Percentiles rank a stretch among this genome's conserved stretches.
These are phyloP conservation scores for Iodosphaeria phyllophila DNA, from an alignment of 2,329 filamentous ascomycete genomes.

Conservation along the genomic window DNA sequence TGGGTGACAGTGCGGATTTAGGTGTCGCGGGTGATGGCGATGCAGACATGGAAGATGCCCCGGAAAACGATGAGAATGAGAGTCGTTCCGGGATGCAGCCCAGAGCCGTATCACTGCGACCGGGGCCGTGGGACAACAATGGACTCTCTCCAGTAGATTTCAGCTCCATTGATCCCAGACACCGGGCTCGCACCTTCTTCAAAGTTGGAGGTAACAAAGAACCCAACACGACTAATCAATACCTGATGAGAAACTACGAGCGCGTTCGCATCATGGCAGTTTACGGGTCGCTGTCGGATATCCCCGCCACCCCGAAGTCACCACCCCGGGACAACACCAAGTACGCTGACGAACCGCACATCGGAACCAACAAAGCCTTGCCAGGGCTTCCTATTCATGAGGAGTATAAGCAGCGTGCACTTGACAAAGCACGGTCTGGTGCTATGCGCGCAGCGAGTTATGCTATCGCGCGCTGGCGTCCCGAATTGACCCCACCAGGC, in stretches of 20 bases:
- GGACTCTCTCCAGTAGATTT: constrained; percentile 28
- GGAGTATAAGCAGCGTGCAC: constrained; percentile 28
- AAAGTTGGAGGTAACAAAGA: constrained; percentile 32
- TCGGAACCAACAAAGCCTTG: too few species aligned
- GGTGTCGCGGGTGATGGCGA: too few species aligned
- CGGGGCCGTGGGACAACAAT: constrained; percentile 33
- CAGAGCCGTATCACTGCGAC: constrained; percentile 26
- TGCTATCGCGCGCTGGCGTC: too few species aligned
- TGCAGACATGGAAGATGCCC: constrained; percentile 38
- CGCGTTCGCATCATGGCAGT: constrained; percentile 41
- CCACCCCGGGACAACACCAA: constrained; percentile 18
- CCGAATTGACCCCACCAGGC: too few species aligned
- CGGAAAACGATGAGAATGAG: constrained; percentile 35
- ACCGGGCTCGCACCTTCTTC: constrained; percentile 27
- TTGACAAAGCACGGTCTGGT: constrained; percentile 24
- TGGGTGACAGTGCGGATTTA: too few species aligned
- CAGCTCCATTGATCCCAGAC: constrained; percentile 23
- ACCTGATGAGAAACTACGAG: constrained; percentile 35
- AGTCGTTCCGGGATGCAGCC: constrained; percentile 32
- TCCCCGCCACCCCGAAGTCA: constrained; percentile 36
- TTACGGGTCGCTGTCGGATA: constrained; percentile 33
- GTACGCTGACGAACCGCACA: constrained; percentile 19
- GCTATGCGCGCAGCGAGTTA: constrained; percentile 15
- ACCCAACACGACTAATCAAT: constrained; percentile 35
- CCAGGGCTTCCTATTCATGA: too few species aligned